Base-by-base conservation (phyloP, 2,329 filamentous ascomycete genomes). In the Neophaeococcomyces aloes region DNA sequence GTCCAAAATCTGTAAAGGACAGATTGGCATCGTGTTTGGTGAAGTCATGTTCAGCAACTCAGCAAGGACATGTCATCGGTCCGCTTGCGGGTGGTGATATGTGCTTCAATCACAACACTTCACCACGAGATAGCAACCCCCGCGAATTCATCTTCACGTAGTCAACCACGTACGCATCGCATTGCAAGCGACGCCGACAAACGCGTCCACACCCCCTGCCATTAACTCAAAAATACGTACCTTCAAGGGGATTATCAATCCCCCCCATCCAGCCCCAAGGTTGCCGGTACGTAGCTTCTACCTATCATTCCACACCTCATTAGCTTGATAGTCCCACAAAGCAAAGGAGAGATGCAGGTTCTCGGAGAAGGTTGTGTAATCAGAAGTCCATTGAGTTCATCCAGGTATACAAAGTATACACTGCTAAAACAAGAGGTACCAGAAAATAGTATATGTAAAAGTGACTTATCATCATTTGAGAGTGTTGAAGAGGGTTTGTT, bases 391-490 rank as follows among this genome's bases (percentile, higher is more conserved):
- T 70, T 83, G 72, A 76, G 83, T 85, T 86, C 83, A 88, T 84
- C 66, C 79, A 72, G 64, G 68, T 31, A 38, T 56, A 57, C 53
- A 52, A 57, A 51, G 58, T 54, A 53, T 56, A 60, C 59, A n/a
- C 60, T 73, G 72, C 79, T 91, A 81, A 85, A 78, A 86, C 86
- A 91, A 94, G 87, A 94, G 87, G 86, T 94, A 87, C 86, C 86
- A 94, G 85, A 93, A 88, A 82, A 48, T 71, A 69, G 70, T 67
- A 66, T 67, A 62, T 66, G 63, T 44, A 39, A 40, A 35, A 33
- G 47, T 38, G 70, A 68, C 72, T 71, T 78, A 75, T 89, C 84
- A 88, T 89, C 84, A 86, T 75, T 51, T 45, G 46, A 53, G 44
- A 43, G 33, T 49, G 45, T 57, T 56, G 32, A 10, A 36, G 15